Evolutionary conservation across 2,329 filamentous ascomycete genomes (phyloP).

Genomic region (Mariannaea sp.): DNA sequence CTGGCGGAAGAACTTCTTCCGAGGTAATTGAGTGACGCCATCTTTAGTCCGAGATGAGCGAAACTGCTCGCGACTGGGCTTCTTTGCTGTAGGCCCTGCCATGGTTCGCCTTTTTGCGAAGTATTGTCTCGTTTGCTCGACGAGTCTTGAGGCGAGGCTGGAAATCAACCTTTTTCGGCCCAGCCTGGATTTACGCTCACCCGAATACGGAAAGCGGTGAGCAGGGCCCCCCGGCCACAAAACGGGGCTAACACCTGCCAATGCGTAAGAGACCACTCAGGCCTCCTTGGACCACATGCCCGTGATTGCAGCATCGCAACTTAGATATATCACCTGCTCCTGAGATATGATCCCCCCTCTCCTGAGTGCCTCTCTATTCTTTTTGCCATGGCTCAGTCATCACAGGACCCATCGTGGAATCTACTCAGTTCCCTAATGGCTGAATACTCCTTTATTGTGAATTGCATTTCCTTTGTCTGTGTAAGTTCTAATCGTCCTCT

Average conservation of each 20-base stretch:
- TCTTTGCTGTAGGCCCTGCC: conserved; percentile 54
- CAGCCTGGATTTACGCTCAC: conserved; percentile 16
- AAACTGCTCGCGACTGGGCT: conserved; percentile 69
- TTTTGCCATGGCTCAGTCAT: conserved; percentile 35
- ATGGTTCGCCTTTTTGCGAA: conserved; percentile 18
- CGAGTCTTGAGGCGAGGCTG: conserved; percentile 2
- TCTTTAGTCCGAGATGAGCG: conserved; percentile 59
- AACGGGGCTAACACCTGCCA: conserved; percentile 5
- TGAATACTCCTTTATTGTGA: conserved; percentile 41
- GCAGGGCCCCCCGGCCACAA: conserved; percentile 2
- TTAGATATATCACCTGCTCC: conserved; percentile 25
- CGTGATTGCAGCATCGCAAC: conserved; percentile 32
- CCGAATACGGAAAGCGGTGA: conserved; percentile 38
- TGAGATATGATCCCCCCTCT: conserved; percentile 32
- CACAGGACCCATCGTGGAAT: conserved; percentile 33
- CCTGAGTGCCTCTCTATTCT: conserved; percentile 23
- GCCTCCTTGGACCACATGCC: conserved; percentile 23
- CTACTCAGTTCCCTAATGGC: conserved; percentile 35
- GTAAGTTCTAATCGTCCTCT: conserved; percentile 39
- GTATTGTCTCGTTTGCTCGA: conserved; percentile 3
- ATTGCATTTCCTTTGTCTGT: conserved; percentile 46
- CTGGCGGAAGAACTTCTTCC: conserved; percentile 96
- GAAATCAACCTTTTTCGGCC: conserved; percentile 8
- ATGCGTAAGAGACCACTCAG: conserved; percentile 12
- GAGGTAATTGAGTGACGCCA: conserved; percentile 68